A percentile compares a stretch with the other conserved stretches of the same genome.
Evolutionary conservation across 1,139 yeast species (phyloP).

Genomic region (Protomyces arabidopsidicola): DNA sequence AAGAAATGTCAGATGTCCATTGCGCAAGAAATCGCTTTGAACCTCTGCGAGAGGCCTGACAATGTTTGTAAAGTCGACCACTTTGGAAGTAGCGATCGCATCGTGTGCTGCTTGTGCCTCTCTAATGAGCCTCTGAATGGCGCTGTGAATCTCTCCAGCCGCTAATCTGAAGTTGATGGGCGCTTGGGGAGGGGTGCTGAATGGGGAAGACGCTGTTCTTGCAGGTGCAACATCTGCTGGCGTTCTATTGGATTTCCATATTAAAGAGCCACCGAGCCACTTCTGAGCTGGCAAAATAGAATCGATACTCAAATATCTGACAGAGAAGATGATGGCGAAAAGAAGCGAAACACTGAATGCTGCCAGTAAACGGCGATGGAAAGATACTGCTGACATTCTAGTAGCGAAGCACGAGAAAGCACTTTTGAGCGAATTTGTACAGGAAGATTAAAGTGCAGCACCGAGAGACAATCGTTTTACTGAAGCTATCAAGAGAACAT

Average conservation of each 20-base stretch:
- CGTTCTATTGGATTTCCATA: not conserved
- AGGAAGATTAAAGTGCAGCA: too few species aligned
- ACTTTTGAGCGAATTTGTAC: too few species aligned
- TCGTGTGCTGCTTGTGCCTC: slow-evolving; percentile 43
- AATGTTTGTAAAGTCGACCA: slow-evolving; percentile 55
- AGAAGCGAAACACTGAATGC: not conserved
- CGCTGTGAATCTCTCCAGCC: not conserved
- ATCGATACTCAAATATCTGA: not conserved
- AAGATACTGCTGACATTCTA: not conserved
- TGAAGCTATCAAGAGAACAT: too few species aligned
- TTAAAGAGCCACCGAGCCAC: not conserved
- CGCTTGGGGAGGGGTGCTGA: not conserved
- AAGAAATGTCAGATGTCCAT: slow-evolving; percentile 56
- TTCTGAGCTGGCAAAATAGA: too few species aligned
- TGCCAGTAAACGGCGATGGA: not conserved
- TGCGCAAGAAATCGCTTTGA: slow-evolving; percentile 32
- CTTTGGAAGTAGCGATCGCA: slow-evolving; percentile 46
- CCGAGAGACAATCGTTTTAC: too few species aligned
- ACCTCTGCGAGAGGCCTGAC: slow-evolving; percentile 49
- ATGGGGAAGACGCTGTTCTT: not conserved
- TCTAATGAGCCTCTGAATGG: not conserved
- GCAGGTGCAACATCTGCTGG: not conserved
- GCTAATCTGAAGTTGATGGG: not conserved
- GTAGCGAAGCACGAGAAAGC: too few species aligned
- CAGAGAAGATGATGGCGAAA: not conserved